Base-by-base conservation (phyloP, 2,329 filamentous ascomycete species). In the Didymella exigua region DNA sequence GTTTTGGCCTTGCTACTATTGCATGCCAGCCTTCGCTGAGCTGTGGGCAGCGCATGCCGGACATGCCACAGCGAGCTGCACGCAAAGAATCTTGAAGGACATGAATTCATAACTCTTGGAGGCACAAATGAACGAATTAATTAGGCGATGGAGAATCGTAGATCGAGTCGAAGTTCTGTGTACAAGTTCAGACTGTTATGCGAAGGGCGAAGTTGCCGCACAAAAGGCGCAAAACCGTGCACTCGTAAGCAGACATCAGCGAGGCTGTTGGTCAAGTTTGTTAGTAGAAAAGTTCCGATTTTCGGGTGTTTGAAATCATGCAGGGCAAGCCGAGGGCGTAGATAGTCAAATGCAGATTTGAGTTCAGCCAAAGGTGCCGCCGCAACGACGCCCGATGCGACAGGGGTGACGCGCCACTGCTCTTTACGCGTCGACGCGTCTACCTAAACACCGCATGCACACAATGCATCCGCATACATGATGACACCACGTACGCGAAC, bases 401-500 rank as follows among this genome's bases (percentile, higher is more conserved):
- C 38, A 24, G 19, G 43, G 27, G 19, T 33, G 41, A 53, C 49
- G 46, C 52, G 46, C 45, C 37, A 51, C 40, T 14, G 13, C 19
- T 33, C 24, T 38, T 18, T 24, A 56, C 54, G 54, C 54, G 54
- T 56, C 31, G 48, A 56, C 54, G 54, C 54, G 54, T 52, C 38
- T 26, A 21, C 54, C 42, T 24, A 3, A 29, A 16, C 36, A 45
- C 36, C 43, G 29, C n/a, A 29, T 24, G 19, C 7, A 16, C 47
- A 40, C 26, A 16, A 56, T 47, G 41, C 27, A 40, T 26, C 18
- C 24, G 11, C 19, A 23, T 41, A 9, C 46, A 62, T 46, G 23
- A 73, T 74, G 71, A 67, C 69, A 18, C 60, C 67, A 10, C 61
- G 56, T 14, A 72, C 69, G 26, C 62, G 70, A 42, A 59, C 54